These are phyloP conservation scores for Dothistroma septosporum DNA, from an alignment of 2,329 filamentous ascomycete species.

Conservation along the genomic window DNA sequence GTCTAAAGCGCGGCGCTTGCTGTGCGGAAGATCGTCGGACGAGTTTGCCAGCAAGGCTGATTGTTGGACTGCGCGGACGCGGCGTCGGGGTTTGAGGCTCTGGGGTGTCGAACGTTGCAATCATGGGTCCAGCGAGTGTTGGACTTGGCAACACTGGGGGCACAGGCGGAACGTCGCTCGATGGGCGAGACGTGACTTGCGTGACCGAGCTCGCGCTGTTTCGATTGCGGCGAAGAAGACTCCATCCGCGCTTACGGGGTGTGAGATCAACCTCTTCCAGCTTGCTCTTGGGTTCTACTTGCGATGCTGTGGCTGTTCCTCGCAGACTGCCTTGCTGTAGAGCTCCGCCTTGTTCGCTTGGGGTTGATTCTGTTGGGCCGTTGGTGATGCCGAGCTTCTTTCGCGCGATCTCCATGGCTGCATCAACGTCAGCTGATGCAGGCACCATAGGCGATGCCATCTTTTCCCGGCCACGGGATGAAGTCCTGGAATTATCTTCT, in stretches of 20 bases:
- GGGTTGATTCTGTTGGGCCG: slow-evolving; percentile 5
- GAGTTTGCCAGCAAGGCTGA: slow-evolving; percentile 36
- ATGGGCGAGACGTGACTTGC: slow-evolving; percentile 4
- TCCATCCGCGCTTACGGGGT: slow-evolving; percentile 29
- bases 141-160: not conserved
- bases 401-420: slow-evolving; percentile 35
- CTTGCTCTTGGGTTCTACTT: slow-evolving; percentile 28
- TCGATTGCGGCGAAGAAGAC: slow-evolving; percentile 35
- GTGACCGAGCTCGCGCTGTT: slow-evolving; percentile 27
- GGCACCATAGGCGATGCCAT: slow-evolving; percentile 31
- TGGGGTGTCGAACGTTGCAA: slow-evolving; percentile 2
- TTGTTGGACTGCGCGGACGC: slow-evolving; percentile 50
- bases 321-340: slow-evolving; percentile 40
- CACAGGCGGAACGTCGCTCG: slow-evolving; percentile 4
- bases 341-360: slow-evolving; percentile 31
- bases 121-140: not conserved
- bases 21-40: slow-evolving; percentile 27
- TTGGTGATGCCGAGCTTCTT: slow-evolving; percentile 30
- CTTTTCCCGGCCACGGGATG: slow-evolving; percentile 44
- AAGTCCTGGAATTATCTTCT: slow-evolving; percentile 29
- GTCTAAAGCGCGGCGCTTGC: slow-evolving; percentile 17
- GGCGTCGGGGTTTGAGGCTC: slow-evolving; percentile 14
- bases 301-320: slow-evolving; percentile 47
- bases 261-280: slow-evolving; percentile 16
- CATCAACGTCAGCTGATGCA: slow-evolving; percentile 36